These are phyloP conservation scores for Aspergillus piperis DNA, from an alignment of 2,329 filamentous ascomycete species.

Conservation along the genomic window DNA sequence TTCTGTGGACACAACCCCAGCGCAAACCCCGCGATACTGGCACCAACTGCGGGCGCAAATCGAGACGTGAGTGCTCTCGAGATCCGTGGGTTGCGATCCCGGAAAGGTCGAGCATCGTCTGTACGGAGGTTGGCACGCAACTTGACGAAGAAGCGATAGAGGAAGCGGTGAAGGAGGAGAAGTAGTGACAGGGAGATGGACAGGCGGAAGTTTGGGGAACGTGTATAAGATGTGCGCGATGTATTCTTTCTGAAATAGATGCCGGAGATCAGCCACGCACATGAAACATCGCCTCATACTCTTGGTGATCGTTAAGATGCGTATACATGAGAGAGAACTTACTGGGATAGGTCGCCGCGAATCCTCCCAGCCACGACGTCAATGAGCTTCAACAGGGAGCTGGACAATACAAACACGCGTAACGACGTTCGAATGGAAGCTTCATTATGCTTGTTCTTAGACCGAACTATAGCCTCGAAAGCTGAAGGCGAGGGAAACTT, in stretches of 20 bases:
- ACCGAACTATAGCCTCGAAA: constrained; percentile 54
- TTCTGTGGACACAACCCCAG: constrained; percentile 73
- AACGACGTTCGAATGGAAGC: constrained; percentile 70
- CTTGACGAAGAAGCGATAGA: constrained; percentile 85
- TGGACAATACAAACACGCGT: constrained; percentile 68
- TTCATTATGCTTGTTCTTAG: constrained; percentile 67
- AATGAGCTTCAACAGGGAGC: constrained; percentile 64
- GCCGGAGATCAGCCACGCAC: neutral
- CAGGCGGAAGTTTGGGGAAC: constrained; percentile 70
- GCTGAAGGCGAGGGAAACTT: constrained; percentile 52
- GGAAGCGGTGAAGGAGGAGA: constrained; percentile 81
- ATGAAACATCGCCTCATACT: neutral
- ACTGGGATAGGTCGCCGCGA: constrained; percentile 26
- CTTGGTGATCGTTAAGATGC: neutral
- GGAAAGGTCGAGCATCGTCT: constrained; percentile 77
- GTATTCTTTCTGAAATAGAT: constrained; percentile 31
- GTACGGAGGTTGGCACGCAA: constrained; percentile 77
- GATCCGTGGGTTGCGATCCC: constrained; percentile 76
- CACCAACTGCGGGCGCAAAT: constrained; percentile 86
- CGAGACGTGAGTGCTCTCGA: constrained; percentile 74
- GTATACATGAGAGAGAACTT: constrained; percentile 7
- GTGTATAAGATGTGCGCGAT: constrained; percentile 44
- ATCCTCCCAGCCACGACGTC: constrained; percentile 48
- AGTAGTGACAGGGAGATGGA: constrained; percentile 83
- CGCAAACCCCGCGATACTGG: constrained; percentile 80